phyloP scores from a whole-genome alignment of 2,329 filamentous ascomycete genomes.

The Alternaria solani region DNA sequence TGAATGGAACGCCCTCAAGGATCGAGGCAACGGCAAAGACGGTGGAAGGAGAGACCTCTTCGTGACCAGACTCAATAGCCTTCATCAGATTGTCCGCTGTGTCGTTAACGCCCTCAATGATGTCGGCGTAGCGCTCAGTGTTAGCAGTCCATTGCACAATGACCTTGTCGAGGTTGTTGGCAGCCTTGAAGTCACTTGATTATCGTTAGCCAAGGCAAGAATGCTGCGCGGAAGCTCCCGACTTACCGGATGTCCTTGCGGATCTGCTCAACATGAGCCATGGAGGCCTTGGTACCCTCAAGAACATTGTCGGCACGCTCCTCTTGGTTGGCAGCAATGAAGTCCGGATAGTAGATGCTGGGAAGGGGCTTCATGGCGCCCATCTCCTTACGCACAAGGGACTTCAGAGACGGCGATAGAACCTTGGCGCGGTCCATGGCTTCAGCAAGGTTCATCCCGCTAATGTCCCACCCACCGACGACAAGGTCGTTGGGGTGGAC shows the following conservation, averaged over 20 bases:
- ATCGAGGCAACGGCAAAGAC: constrained; percentile 96
- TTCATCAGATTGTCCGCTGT: constrained; percentile 92
- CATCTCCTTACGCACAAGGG: constrained; percentile 92
- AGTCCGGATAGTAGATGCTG: constrained; percentile 98
- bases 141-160: constrained; percentile 99
- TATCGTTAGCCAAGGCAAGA: constrained; percentile 9
- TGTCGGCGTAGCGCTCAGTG: constrained; percentile 93
- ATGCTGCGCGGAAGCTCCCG: neutral
- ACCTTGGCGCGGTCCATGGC: constrained; percentile 97
- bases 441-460: constrained; percentile 82
- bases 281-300: constrained; percentile 81
- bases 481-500: constrained; percentile 95
- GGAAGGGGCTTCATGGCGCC: constrained; percentile 84
- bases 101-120: constrained; percentile 90
- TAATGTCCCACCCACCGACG: constrained; percentile 98
- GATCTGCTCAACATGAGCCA: constrained; percentile 89
- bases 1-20: constrained; percentile 88
- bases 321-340: constrained; percentile 98
- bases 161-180: constrained; percentile 88
- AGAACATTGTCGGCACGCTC: constrained; percentile 93
- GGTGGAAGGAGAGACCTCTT: constrained; percentile 93
- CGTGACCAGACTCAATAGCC: constrained; percentile 84
- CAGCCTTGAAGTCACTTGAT: constrained; percentile 79
- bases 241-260: constrained; percentile 85
- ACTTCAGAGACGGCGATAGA: constrained; percentile 93